Conservation (phyloP, 805 yeast genomes). For the Nakazawaea wyomingensis region DNA sequence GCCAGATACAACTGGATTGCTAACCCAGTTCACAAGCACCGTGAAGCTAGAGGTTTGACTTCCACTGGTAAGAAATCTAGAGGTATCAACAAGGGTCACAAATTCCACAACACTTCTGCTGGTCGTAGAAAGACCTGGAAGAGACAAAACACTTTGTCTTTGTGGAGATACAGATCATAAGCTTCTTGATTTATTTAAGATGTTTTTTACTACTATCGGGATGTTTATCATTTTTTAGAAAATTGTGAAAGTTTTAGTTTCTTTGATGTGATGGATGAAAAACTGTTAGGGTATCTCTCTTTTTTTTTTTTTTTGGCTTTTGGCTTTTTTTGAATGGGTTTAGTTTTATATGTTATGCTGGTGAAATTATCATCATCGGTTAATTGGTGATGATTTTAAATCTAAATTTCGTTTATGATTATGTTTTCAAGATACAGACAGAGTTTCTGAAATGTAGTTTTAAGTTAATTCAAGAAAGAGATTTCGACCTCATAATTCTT, state of each 20-base stretch:
- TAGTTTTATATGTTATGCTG: background rate
- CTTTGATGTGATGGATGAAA: background rate
- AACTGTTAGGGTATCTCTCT: background rate
- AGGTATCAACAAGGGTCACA: conserved; percentile 99
- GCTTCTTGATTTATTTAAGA: conserved; percentile 16
- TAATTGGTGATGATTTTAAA: no score
- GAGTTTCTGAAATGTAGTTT: no score
- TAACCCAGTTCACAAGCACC: conserved; percentile 99
- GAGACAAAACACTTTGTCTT: conserved; percentile 95
- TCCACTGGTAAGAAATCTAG: conserved; percentile 97
- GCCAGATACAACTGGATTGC: conserved; percentile 99
- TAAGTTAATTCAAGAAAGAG: no score
- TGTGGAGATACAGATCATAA: conserved; percentile 99
- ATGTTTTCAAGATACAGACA: no score
- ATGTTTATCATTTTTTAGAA: background rate
- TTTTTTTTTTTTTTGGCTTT: background rate
- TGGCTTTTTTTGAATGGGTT: background rate
- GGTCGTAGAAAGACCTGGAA: conserved; percentile 99
- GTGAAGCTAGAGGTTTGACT: conserved; percentile 99
- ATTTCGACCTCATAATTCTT: no score
- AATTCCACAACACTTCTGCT: conserved; percentile 94
- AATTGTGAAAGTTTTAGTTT: background rate
- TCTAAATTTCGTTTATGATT: no score
- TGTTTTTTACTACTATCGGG: background rate
- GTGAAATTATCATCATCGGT: no score